A percentile compares a stretch with the other conserved stretches of the same genome.
Conservation (phyloP, 305 asterid genomes). For the Ruellia speciosa region DNA sequence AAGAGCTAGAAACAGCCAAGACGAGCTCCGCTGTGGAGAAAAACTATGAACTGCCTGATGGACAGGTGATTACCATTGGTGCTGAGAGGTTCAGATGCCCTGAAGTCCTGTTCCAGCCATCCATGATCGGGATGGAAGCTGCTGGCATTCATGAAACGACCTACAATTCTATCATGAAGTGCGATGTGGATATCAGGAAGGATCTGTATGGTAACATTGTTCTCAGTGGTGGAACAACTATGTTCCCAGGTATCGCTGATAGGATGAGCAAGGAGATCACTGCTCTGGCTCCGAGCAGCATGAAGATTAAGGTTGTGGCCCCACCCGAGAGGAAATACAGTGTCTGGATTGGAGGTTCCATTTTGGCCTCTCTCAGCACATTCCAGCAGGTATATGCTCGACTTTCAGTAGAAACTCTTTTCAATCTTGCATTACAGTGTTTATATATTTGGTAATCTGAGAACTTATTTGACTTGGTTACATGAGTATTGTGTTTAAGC, state of each 20-base stretch:
- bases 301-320: constrained; percentile 15
- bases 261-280: constrained; percentile 16
- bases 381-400: constrained; percentile 11
- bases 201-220: constrained; percentile 10
- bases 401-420: too few relatives aligned
- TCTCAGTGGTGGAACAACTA: constrained; percentile 12
- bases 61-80: constrained; percentile 77
- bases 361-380: constrained; percentile 12
- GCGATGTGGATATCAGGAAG: constrained; percentile 13
- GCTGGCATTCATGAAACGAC: constrained; percentile 76
- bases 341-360: constrained; percentile 13
- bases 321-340: constrained; percentile 13
- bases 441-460: too few relatives aligned
- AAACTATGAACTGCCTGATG: constrained; percentile 78
- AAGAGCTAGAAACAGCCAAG: constrained; percentile 65
- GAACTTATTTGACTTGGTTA: too few relatives aligned
- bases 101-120: constrained; percentile 83
- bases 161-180: constrained; percentile 14
- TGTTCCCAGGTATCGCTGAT: constrained; percentile 14
- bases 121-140: constrained; percentile 78
- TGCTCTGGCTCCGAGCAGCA: constrained; percentile 14
- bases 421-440: too few relatives aligned
- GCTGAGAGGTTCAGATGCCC: constrained; percentile 74
- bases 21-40: constrained; percentile 69
- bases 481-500: too few relatives aligned